A percentile compares a stretch with the other conserved stretches of the same genome.
Evolutionary conservation across 1,139 yeast genomes (phyloP).

Genomic region (Yamadazyma sp.): DNA sequence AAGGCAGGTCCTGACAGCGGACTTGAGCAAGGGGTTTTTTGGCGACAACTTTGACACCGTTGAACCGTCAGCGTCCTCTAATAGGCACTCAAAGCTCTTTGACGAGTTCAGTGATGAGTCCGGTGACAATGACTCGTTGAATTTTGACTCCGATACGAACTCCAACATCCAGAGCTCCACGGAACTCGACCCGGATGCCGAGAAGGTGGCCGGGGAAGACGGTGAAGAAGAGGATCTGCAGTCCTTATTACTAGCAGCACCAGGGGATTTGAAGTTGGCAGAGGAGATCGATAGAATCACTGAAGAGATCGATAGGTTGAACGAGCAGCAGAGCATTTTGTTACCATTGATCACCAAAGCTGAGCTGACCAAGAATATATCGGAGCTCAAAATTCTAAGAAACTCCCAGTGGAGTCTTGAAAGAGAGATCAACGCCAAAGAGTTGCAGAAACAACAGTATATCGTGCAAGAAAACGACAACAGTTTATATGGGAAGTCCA

Average conservation of each 20-base stretch:
- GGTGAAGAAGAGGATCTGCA: conserved; percentile 14
- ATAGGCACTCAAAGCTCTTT: conserved; percentile 30
- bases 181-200: conserved; percentile 12
- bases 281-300: conserved; percentile 62
- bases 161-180: conserved; percentile 11
- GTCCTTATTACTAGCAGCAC: conserved; percentile 54
- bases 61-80: conserved; percentile 17
- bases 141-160: conserved; percentile 21
- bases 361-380: conserved; percentile 71
- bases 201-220: too few relatives aligned
- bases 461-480: conserved; percentile 82
- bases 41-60: conserved; percentile 33
- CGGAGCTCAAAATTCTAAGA: conserved; percentile 64
- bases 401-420: conserved; percentile 67
- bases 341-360: conserved; percentile 75
- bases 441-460: conserved; percentile 75
- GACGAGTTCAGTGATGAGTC: conserved; percentile 38
- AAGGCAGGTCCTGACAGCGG: conserved; percentile 11
- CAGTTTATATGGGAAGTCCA: conserved; percentile 71
- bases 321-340: conserved; percentile 62
- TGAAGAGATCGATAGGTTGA: conserved; percentile 59
- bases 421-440: conserved; percentile 69
- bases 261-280: conserved; percentile 65
- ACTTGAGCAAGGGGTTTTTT: conserved; percentile 30
- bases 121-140: conserved; percentile 33